A percentile compares a stretch with the other conserved stretches of the same genome.
These are phyloP conservation scores for Litsea cubeba DNA, from an alignment of 164 flowering plant species.

Conservation along the genomic window DNA sequence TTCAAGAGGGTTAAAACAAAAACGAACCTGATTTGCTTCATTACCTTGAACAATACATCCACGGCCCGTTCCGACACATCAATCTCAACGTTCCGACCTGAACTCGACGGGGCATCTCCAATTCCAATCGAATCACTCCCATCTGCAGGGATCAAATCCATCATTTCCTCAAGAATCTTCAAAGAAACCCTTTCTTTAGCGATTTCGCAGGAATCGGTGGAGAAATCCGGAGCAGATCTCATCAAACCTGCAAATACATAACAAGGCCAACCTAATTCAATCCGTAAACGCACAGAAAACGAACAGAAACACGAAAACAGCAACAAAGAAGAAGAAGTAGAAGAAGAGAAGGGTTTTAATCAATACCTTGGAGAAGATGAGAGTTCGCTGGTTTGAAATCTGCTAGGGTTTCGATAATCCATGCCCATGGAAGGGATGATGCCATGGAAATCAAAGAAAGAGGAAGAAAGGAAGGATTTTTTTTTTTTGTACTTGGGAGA, in stretches of 20 bases:
- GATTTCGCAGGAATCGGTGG: not conserved
- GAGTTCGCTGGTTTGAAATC: not conserved
- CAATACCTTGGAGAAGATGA: constrained; percentile 1
- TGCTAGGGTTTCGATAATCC: constrained; percentile 11
- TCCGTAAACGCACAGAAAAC: not conserved
- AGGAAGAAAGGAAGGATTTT: not conserved
- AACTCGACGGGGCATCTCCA: not conserved
- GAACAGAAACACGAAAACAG: not conserved
- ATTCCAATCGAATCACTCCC: not conserved
- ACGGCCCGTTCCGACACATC: not conserved
- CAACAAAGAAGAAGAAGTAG: constrained; percentile 2
- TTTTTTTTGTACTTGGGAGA: not conserved
- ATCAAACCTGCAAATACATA: constrained; percentile 2
- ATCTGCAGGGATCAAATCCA: not conserved
- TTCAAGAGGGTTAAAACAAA: not conserved
- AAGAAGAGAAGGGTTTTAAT: not conserved
- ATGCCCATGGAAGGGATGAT: constrained; percentile 9
- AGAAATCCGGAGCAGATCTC: constrained; percentile 1
- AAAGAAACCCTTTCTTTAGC: constrained; percentile 10
- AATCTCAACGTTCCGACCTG: not conserved
- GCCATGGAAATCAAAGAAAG: not conserved
- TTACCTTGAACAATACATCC: constrained; percentile 1
- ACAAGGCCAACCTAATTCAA: not conserved
- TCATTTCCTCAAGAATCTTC: constrained; percentile 5
- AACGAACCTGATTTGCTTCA: not conserved